Percentiles rank a stretch among this genome's conserved stretches.
Evolutionary conservation across 768 basidiomycete species (phyloP).

Genomic region (Inosperma sp.): DNA sequence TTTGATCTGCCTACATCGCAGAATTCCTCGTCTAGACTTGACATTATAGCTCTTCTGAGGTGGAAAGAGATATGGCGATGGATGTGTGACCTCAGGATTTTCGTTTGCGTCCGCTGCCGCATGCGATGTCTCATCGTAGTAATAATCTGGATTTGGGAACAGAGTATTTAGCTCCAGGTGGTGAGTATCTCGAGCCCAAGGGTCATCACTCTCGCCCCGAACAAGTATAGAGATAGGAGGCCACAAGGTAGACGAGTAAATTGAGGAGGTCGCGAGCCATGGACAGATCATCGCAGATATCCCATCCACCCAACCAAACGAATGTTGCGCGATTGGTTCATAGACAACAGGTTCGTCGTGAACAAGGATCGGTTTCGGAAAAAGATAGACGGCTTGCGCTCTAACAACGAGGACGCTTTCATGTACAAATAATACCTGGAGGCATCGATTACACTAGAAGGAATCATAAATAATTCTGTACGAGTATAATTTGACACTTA

Average conservation of each 20-base stretch:
- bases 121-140: too few relatives aligned
- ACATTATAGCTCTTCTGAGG: constrained; percentile 37
- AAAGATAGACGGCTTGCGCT: constrained; percentile 54
- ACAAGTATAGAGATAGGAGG: constrained; percentile 46
- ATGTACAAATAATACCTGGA: constrained; percentile 47
- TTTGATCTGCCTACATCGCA: constrained; percentile 50
- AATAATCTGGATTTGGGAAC: constrained; percentile 31
- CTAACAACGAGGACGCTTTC: constrained; percentile 52
- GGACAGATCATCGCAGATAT: constrained; percentile 35
- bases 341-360: constrained; percentile 24
- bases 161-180: constrained; percentile 52
- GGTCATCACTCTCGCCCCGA: constrained; percentile 55
- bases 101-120: background rate
- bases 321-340: constrained; percentile 38
- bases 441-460: constrained; percentile 44
- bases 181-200: constrained; percentile 49
- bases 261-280: background rate
- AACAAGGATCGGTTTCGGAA: constrained; percentile 41
- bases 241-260: background rate
- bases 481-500: too few relatives aligned
- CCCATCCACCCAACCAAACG: constrained; percentile 68
- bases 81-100: background rate
- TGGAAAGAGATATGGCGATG: constrained; percentile 43
- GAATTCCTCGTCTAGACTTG: constrained; percentile 43
- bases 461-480: constrained; percentile 4